A percentile compares a stretch with the other conserved stretches of the same genome.
phyloP scores from a whole-genome alignment of 1,284 basidiomycete species.

The Melampsora abietis-canadensis region DNA sequence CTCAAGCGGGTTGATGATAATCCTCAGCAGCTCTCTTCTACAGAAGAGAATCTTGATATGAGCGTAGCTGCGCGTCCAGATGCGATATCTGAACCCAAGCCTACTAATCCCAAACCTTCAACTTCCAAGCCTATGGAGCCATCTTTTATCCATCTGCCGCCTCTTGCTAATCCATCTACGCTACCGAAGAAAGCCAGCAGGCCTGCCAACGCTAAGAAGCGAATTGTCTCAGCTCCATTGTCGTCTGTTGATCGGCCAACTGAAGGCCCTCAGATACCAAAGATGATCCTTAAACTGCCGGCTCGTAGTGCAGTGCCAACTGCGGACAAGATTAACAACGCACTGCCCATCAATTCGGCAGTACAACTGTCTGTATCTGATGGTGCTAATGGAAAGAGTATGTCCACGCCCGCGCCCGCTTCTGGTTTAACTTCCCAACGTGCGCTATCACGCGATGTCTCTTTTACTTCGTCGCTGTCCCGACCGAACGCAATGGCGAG shows the following conservation, averaged over 20 bases:
- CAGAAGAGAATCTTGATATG: background rate
- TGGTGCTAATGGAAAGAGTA: too few species aligned
- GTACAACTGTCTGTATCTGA: too few species aligned
- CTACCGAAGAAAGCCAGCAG: background rate
- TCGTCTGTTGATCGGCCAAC: background rate
- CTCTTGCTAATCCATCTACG: too few species aligned
- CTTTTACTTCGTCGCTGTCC: background rate
- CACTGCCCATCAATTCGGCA: too few species aligned
- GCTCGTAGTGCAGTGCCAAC: background rate
- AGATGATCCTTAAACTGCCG: background rate
- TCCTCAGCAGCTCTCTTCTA: background rate
- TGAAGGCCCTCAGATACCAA: background rate
- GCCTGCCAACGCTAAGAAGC: background rate
- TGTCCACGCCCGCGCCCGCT: too few species aligned
- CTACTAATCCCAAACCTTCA: background rate
- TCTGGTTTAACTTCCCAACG: too few species aligned
- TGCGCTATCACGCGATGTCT: background rate
- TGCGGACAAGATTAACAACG: too few species aligned
- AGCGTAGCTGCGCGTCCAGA: background rate
- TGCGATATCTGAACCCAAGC: background rate
- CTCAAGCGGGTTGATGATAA: background rate
- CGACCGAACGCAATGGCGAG: background rate
- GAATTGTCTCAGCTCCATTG: background rate
- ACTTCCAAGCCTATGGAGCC: background rate
- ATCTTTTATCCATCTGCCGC: too few species aligned